These are phyloP conservation scores for Neurospora intermedia DNA, from an alignment of 495 filamentous ascomycete genomes.

Conservation along the genomic window DNA sequence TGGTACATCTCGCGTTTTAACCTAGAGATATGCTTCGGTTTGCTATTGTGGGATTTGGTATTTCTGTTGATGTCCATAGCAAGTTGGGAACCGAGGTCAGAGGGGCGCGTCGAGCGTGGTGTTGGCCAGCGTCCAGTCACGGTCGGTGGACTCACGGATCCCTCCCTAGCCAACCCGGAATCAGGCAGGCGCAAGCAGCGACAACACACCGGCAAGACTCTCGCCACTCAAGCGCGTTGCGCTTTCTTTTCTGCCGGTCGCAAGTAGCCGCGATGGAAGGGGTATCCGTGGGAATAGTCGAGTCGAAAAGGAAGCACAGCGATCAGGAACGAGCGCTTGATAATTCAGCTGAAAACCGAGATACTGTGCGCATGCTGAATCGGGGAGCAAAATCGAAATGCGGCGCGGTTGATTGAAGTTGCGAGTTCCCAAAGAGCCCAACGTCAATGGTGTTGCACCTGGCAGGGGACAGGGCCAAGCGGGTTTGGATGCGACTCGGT, in stretches of 20 bases:
- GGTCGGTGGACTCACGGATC: not conserved
- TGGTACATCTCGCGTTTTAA: slow-evolving; percentile 26
- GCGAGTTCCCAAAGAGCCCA: not conserved
- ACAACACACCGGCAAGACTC: not conserved
- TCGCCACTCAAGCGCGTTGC: not conserved
- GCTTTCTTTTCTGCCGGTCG: not conserved
- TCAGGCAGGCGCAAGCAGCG: not conserved
- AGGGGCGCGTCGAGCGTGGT: slow-evolving; percentile 15
- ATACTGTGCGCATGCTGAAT: not conserved
- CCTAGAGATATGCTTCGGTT: slow-evolving; percentile 26
- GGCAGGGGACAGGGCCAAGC: not conserved
- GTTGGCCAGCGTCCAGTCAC: not conserved
- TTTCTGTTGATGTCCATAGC: slow-evolving; percentile 25
- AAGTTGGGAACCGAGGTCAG: slow-evolving; percentile 2
- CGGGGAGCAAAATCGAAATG: not conserved
- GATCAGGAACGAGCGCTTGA: not conserved
- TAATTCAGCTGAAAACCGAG: not conserved
- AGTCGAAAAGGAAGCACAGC: not conserved
- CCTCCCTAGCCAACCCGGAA: not conserved
- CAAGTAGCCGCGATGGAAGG: not conserved
- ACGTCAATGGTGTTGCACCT: not conserved
- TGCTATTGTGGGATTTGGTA: slow-evolving; percentile 15
- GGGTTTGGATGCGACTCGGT: not conserved
- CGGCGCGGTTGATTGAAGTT: not conserved
- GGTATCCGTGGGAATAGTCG: not conserved